Conservation (phyloP, 768 basidiomycete genomes). For the Rhizopogon vesiculosus region DNA sequence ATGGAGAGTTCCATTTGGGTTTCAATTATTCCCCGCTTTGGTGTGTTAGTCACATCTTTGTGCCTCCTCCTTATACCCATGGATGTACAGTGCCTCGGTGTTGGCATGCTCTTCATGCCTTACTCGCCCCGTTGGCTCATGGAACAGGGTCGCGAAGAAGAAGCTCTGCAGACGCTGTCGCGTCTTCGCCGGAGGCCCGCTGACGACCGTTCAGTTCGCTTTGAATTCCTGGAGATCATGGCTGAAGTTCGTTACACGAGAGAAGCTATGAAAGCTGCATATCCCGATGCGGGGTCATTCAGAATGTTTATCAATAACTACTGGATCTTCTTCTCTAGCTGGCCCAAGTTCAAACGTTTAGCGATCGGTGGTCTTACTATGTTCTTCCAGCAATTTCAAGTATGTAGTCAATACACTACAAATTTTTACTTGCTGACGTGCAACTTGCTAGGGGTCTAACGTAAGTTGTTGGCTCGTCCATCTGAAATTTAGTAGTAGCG, state of each 20-base stretch:
- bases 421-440: background rate
- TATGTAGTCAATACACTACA: slow-evolving; percentile 6
- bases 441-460: slow-evolving; percentile 17
- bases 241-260: slow-evolving; percentile 27
- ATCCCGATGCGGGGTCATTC: slow-evolving; percentile 18
- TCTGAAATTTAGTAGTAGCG: background rate
- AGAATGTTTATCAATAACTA: slow-evolving; percentile 19
- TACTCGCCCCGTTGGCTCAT: slow-evolving; percentile 41
- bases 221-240: slow-evolving; percentile 36
- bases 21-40: slow-evolving; percentile 35
- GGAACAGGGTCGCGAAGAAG: slow-evolving; percentile 30
- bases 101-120: slow-evolving; percentile 32
- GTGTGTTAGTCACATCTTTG: slow-evolving; percentile 17
- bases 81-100: slow-evolving; percentile 19
- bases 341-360: slow-evolving; percentile 29
- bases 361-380: slow-evolving; percentile 26
- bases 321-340: slow-evolving; percentile 16
- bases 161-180: slow-evolving; percentile 30
- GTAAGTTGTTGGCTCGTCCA: slow-evolving; percentile 10
- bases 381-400: slow-evolving; percentile 29
- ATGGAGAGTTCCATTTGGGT: slow-evolving; percentile 31
- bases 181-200: slow-evolving; percentile 29
- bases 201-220: slow-evolving; percentile 27
- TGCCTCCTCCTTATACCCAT: background rate
- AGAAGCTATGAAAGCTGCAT: slow-evolving; percentile 12